Conservation (phyloP, 257 asterid species). For the Cinchona pubescens region DNA sequence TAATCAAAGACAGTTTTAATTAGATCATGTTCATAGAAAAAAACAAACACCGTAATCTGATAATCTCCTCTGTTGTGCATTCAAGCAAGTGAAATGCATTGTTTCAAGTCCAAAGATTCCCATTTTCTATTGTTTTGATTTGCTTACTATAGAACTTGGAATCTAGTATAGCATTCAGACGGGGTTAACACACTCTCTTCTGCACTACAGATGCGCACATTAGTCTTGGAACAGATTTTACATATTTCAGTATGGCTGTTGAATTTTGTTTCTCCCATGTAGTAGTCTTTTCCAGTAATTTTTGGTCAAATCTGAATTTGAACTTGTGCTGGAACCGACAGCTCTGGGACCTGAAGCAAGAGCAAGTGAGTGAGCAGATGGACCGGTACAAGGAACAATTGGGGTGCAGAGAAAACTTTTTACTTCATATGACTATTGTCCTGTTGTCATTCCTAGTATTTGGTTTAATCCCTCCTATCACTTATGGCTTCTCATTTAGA, state of each 20-base stretch:
- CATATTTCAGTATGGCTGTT: not conserved
- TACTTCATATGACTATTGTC: slow-evolving; percentile 51
- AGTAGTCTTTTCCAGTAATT: not conserved
- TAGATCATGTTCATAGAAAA: not conserved
- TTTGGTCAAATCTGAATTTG: not conserved
- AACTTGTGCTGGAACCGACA: slow-evolving; percentile 25
- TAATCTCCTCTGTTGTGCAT: not conserved
- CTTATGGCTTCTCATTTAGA: slow-evolving; percentile 68
- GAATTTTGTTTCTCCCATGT: not conserved
- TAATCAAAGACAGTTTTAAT: too few species aligned
- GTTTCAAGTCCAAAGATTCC: not conserved
- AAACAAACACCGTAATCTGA: not conserved
- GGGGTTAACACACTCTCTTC: not conserved
- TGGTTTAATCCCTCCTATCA: slow-evolving; percentile 59
- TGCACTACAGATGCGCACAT: not conserved
- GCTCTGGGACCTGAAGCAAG: slow-evolving; percentile 67
- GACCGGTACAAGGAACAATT: slow-evolving; percentile 65
- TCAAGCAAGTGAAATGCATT: not conserved
- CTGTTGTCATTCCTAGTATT: slow-evolving; percentile 57
- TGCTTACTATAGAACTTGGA: not conserved
- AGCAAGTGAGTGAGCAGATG: slow-evolving; percentile 30
- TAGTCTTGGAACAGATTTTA: not conserved
- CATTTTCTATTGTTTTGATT: too few species aligned
- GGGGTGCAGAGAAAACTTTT: slow-evolving; percentile 61
- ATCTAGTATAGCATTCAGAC: not conserved